These are phyloP conservation scores for Sextonia rubra DNA, from an alignment of 164 flowering plant genomes.

Conservation along the genomic window DNA sequence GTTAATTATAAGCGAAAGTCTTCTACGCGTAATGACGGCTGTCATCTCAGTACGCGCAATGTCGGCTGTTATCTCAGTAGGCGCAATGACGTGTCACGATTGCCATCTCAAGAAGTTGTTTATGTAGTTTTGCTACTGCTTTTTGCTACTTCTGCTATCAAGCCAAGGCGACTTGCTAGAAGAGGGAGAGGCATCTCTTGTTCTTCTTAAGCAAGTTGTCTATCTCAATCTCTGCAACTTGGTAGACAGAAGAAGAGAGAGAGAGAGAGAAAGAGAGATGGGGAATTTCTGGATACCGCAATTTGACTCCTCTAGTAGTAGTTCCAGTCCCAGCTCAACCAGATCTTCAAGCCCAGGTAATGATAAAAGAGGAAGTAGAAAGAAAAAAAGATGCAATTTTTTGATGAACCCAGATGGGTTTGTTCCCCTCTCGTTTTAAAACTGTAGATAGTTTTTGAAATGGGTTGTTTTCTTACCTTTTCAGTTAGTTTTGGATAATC, in stretches of 20 bases:
- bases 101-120: too few relatives aligned
- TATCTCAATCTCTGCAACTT: neutral
- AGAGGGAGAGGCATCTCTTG: too few relatives aligned
- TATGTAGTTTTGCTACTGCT: too few relatives aligned
- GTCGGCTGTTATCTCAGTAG: too few relatives aligned
- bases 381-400: neutral
- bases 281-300: neutral
- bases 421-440: neutral
- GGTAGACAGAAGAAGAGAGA: neutral
- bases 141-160: too few relatives aligned
- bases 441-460: neutral
- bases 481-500: neutral
- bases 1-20: too few relatives aligned
- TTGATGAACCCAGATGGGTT: neutral
- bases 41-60: too few relatives aligned
- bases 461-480: neutral
- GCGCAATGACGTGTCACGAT: too few relatives aligned
- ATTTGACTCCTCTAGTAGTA: neutral
- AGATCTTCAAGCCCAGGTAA: slow-evolving; percentile 1
- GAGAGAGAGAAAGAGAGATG: neutral
- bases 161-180: too few relatives aligned
- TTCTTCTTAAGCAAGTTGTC: neutral
- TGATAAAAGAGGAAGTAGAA: neutral
- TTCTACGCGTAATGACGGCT: too few relatives aligned
- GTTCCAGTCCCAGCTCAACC: neutral